These are phyloP conservation scores for Fusarium solani-melongenae DNA, from an alignment of 2,329 filamentous ascomycete genomes.

Conservation along the genomic window DNA sequence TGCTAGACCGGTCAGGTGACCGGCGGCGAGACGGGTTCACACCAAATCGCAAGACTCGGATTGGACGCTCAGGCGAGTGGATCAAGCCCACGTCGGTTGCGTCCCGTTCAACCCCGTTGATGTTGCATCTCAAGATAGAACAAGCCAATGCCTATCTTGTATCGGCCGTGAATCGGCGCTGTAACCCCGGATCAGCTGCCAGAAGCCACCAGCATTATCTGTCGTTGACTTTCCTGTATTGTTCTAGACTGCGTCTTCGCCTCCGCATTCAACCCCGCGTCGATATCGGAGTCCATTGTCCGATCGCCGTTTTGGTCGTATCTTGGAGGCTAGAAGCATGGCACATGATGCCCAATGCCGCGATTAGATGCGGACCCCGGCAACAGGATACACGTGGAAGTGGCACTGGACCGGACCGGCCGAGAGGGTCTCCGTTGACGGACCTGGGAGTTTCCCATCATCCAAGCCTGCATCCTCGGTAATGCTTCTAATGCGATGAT, in stretches of 20 bases:
- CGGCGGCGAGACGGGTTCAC: constrained; percentile 21
- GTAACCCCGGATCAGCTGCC: constrained; percentile 21
- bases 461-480: neutral
- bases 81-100: constrained; percentile 21
- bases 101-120: constrained; percentile 20
- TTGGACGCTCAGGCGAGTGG: constrained; percentile 16
- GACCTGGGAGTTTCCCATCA: neutral
- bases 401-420: neutral
- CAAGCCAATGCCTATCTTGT: neutral
- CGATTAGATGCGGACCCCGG: neutral
- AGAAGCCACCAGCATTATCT: constrained; percentile 23
- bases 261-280: constrained; percentile 21
- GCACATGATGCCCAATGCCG: neutral
- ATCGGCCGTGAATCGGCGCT: neutral
- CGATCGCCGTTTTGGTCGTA: neutral
- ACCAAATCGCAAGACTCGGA: constrained; percentile 12
- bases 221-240: constrained; percentile 29
- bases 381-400: neutral
- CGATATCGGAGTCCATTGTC: neutral
- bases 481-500: neutral
- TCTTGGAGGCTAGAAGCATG: neutral
- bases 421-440: neutral
- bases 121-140: constrained; percentile 17
- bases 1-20: constrained; percentile 32
- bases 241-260: constrained; percentile 30